A percentile compares a stretch with the other conserved stretches of the same genome.
phyloP scores from a whole-genome alignment of 352 stramenopile species.

The Phytophthora tentaculata region DNA sequence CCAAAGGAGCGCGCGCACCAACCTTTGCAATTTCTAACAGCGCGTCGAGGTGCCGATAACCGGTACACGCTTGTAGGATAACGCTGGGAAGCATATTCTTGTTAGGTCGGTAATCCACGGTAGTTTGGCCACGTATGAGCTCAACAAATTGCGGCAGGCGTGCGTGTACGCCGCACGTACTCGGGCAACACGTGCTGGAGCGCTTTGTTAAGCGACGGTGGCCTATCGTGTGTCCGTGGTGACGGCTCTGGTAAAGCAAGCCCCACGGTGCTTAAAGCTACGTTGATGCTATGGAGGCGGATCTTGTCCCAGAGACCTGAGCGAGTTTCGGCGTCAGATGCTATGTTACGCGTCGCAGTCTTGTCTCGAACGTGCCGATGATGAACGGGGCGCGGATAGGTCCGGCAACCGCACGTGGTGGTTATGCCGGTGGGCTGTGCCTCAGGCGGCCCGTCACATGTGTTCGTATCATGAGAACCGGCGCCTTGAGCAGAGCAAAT shows the following conservation, averaged over 20 bases:
- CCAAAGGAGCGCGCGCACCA: background rate
- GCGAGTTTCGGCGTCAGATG: too few species aligned
- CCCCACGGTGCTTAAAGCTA: background rate
- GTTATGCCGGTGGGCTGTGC: too few species aligned
- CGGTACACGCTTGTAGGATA: background rate
- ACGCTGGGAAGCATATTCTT: background rate
- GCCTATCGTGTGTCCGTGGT: background rate
- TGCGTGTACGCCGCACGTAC: constrained; percentile 2
- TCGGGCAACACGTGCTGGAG: constrained; percentile 15
- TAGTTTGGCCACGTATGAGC: constrained; percentile 15
- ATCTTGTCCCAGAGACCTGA: too few species aligned
- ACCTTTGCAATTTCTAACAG: background rate
- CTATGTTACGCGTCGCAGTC: too few species aligned
- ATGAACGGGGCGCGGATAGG: too few species aligned
- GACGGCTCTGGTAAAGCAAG: background rate
- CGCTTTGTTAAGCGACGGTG: constrained; percentile 11
- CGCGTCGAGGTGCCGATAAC: constrained; percentile 10
- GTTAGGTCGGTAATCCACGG: constrained; percentile 17
- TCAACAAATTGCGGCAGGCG: constrained; percentile 11
- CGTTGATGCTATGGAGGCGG: too few species aligned
- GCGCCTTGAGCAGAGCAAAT: too few species aligned
- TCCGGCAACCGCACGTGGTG: too few species aligned
- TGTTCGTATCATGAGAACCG: too few species aligned
- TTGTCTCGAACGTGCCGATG: too few species aligned
- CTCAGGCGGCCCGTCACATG: too few species aligned